Evolutionary conservation across 2,329 filamentous ascomycete genomes (phyloP).

Genomic region (Cryphonectria nitschkei): DNA sequence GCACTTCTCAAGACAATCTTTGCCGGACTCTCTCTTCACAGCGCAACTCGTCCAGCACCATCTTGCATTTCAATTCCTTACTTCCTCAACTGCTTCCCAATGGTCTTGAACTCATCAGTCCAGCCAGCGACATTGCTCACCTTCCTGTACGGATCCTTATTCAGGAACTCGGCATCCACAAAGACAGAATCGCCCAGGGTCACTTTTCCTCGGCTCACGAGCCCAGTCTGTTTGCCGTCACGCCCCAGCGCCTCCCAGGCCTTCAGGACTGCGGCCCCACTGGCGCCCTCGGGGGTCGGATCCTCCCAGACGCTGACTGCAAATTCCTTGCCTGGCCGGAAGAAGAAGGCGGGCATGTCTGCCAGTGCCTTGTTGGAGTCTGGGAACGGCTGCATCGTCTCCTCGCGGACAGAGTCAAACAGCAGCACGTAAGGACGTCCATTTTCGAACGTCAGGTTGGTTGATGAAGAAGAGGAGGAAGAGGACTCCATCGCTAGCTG

Average conservation of each 20-base stretch:
- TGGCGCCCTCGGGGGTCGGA: background rate
- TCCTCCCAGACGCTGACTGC: constrained; percentile 39
- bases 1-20: background rate
- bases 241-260: constrained; percentile 22
- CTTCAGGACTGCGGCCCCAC: background rate
- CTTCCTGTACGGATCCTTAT: constrained; percentile 39
- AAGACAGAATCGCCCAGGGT: constrained; percentile 36
- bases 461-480: background rate
- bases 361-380: constrained; percentile 30
- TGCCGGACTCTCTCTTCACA: background rate
- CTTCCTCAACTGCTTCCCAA: constrained; percentile 32
- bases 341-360: constrained; percentile 38
- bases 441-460: constrained; percentile 36
- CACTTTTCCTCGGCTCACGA: constrained; percentile 32
- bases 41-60: background rate
- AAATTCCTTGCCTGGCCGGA: constrained; percentile 36
- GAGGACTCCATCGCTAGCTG: background rate
- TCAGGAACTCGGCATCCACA: constrained; percentile 40
- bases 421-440: constrained; percentile 32
- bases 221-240: constrained; percentile 30
- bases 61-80: background rate
- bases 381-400: constrained; percentile 44
- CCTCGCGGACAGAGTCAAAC: constrained; percentile 37
- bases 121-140: constrained; percentile 37
- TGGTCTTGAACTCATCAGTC: constrained; percentile 37